These are phyloP conservation scores for Mentha longifolia DNA, from an alignment of 257 asterid species.

Conservation along the genomic window DNA sequence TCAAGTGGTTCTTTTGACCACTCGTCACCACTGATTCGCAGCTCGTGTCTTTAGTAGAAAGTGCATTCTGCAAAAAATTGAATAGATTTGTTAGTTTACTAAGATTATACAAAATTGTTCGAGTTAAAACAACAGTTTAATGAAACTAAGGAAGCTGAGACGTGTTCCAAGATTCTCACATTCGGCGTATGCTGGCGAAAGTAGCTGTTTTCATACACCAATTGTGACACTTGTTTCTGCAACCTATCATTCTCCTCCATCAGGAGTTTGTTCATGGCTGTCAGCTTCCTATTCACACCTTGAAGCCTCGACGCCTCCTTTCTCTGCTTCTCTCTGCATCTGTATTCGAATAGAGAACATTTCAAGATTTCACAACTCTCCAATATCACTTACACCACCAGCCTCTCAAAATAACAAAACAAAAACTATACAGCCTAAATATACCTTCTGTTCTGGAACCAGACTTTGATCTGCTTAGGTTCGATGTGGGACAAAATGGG, in stretches of 20 bases:
- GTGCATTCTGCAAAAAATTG: constrained; percentile 51
- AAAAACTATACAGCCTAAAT: constrained; percentile 7
- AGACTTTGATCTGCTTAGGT: constrained; percentile 91
- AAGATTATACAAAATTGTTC: constrained; percentile 1
- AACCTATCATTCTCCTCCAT: constrained; percentile 93
- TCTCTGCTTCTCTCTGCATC: constrained; percentile 93
- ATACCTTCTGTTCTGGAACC: constrained; percentile 95
- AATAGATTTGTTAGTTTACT: constrained; percentile 6
- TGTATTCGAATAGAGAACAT: constrained; percentile 37
- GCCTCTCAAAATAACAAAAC: neutral
- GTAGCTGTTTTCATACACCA: constrained; percentile 80
- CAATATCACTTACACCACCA: constrained; percentile 4
- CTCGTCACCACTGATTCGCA: constrained; percentile 93
- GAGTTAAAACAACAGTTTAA: neutral
- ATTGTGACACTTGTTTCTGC: constrained; percentile 87
- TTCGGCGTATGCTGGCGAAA: constrained; percentile 73
- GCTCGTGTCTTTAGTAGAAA: constrained; percentile 83
- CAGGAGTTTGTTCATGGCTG: constrained; percentile 92
- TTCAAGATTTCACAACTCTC: constrained; percentile 10
- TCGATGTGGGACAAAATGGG: constrained; percentile 83
- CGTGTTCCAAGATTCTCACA: constrained; percentile 42
- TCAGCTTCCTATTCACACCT: constrained; percentile 78
- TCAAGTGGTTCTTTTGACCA: constrained; percentile 80
- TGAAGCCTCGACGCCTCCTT: constrained; percentile 89
- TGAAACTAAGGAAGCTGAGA: constrained; percentile 8